phyloP scores from a whole-genome alignment of 306 rosid genomes.

The Ochetophila trinervis region DNA sequence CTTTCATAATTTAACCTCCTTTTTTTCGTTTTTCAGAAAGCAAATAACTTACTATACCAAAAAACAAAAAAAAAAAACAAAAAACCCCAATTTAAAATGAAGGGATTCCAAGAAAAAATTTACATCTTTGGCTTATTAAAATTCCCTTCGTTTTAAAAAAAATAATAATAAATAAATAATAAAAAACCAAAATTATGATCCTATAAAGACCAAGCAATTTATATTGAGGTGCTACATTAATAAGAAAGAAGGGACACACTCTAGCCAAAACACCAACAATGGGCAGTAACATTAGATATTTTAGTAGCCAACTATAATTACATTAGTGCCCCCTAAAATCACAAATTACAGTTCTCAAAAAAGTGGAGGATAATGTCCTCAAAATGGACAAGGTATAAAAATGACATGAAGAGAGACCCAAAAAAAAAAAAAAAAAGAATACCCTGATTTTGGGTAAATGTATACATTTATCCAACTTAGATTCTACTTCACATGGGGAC shows the following conservation, averaged over 20 bases:
- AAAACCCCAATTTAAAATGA: too few relatives aligned
- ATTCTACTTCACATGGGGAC: conserved; percentile 17
- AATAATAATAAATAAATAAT: neutral
- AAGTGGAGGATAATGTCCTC: neutral
- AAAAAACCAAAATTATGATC: neutral
- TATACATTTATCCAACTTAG: conserved; percentile 20
- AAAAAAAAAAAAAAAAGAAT: conserved; percentile 3
- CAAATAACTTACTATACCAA: too few relatives aligned
- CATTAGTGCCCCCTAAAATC: conserved; percentile 1
- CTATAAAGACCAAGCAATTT: neutral
- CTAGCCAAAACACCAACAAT: neutral
- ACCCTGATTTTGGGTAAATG: conserved; percentile 21
- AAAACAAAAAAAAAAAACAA: too few relatives aligned
- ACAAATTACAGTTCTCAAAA: conserved; percentile 7
- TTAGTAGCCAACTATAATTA: neutral
- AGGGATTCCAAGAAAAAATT: too few relatives aligned
- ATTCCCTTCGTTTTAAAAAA: too few relatives aligned
- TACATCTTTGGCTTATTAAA: too few relatives aligned
- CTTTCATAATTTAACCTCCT: too few relatives aligned
- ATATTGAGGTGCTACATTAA: neutral
- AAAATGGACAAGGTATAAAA: neutral
- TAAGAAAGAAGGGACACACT: neutral
- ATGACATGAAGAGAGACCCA: neutral
- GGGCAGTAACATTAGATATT: neutral
- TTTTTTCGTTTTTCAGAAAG: too few relatives aligned